A percentile compares a stretch with the other conserved stretches of the same genome.
Evolutionary conservation across 805 yeast genomes (phyloP).

Genomic region (Torulaspora maleeae): DNA sequence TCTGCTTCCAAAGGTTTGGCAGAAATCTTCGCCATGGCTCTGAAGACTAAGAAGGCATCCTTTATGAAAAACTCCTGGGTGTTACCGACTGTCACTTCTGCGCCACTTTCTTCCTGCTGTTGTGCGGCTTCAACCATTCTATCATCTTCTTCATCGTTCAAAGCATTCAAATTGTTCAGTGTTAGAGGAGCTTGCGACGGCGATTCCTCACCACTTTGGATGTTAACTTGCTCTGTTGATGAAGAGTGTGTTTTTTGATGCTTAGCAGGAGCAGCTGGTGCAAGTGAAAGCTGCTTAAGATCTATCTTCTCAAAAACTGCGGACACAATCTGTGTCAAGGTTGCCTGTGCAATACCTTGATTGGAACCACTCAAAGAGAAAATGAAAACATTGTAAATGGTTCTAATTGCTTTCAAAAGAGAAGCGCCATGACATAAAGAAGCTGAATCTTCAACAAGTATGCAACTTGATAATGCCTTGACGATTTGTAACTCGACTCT

Average conservation of each 20-base stretch:
- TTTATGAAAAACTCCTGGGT: constrained; percentile 67
- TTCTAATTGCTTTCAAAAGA: constrained; percentile 83
- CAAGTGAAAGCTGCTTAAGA: constrained; percentile 30
- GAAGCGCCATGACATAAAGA: constrained; percentile 80
- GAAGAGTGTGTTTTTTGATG: constrained; percentile 27
- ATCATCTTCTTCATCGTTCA: constrained; percentile 54
- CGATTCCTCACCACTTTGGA: constrained; percentile 31
- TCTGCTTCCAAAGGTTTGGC: constrained; percentile 77
- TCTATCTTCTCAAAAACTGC: constrained; percentile 70
- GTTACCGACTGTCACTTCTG: constrained; percentile 12
- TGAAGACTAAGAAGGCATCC: constrained; percentile 87
- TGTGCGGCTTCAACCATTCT: constrained; percentile 45
- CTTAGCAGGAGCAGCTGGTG: constrained; percentile 23
- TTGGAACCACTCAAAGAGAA: constrained; percentile 75
- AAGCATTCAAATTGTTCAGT: constrained; percentile 53
- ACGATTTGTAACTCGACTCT: constrained; percentile 88
- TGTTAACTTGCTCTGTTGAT: constrained; percentile 18
- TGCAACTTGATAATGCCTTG: constrained; percentile 84
- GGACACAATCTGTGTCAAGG: constrained; percentile 83
- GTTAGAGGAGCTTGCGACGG: constrained; percentile 44
- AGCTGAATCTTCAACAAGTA: constrained; percentile 71
- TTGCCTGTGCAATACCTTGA: constrained; percentile 94
- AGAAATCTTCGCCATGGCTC: constrained; percentile 92
- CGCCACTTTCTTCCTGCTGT: constrained; percentile 8
- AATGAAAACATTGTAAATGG: constrained; percentile 87